Conservation (phyloP, 805 yeast genomes). For the Monosporozyma yasuniensis region DNA sequence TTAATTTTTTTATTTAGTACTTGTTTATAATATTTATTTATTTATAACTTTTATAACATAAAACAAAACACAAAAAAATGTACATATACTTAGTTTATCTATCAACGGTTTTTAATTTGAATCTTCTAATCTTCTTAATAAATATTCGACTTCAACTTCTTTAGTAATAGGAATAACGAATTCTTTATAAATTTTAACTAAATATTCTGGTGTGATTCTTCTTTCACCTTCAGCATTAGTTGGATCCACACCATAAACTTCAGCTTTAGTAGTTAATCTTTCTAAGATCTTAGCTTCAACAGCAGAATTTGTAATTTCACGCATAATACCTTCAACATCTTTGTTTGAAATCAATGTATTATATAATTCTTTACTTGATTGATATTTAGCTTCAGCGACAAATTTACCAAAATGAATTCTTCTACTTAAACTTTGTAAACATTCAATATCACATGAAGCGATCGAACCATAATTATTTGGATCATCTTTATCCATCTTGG, state of each 20-base stretch:
- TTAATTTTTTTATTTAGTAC: conserved; percentile 15
- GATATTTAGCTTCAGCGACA: conserved; percentile 93
- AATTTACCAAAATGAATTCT: conserved; percentile 95
- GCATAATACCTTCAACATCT: conserved; percentile 67
- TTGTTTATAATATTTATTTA: neutral
- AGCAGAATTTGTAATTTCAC: conserved; percentile 73
- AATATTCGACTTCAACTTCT: conserved; percentile 88
- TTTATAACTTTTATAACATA: neutral
- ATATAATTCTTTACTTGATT: conserved; percentile 53
- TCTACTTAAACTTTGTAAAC: conserved; percentile 79
- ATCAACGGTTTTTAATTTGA: neutral
- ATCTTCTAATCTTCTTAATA: conserved; percentile 66
- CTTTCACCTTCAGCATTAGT: conserved; percentile 62
- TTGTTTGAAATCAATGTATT: conserved; percentile 52
- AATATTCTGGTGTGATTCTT: conserved; percentile 71
- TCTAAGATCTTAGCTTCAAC: conserved; percentile 80
- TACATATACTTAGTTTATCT: neutral
- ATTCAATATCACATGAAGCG: conserved; percentile 74
- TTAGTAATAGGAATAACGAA: conserved; percentile 90
- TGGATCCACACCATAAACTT: conserved; percentile 84
- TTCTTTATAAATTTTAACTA: conserved; percentile 77
- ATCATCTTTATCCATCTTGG: conserved; percentile 63
- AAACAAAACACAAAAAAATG: neutral
- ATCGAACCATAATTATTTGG: conserved; percentile 83
- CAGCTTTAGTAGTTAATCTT: conserved; percentile 72